Evolutionary conservation across 768 basidiomycete species (phyloP).

Genomic region (Coprinopsis cinerea): DNA sequence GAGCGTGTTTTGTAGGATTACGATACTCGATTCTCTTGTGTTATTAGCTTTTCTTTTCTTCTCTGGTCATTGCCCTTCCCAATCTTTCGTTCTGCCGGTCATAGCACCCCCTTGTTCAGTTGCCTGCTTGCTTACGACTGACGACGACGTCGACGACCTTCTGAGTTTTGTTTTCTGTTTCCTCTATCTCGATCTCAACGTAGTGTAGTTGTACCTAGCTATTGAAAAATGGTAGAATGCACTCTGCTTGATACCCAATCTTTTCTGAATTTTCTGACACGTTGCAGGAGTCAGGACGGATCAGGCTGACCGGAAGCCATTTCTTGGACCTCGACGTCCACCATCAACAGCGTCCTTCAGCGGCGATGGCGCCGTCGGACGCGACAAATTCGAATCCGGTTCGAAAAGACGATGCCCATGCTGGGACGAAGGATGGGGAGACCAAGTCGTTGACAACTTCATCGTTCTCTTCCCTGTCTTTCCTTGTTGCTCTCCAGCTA

Average conservation of each 20-base stretch:
- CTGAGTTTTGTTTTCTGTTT: neutral
- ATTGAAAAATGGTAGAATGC: neutral
- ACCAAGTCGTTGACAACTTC: constrained; percentile 22
- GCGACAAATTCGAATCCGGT: too few species aligned
- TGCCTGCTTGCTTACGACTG: neutral
- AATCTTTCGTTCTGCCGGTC: too few species aligned
- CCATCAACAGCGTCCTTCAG: too few species aligned
- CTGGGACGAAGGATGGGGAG: neutral
- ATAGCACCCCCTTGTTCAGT: too few species aligned
- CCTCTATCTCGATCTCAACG: neutral
- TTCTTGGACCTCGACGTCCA: too few species aligned
- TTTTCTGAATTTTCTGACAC: too few species aligned
- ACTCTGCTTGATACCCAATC: neutral
- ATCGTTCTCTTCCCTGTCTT: constrained; percentile 42
- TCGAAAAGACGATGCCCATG: too few species aligned
- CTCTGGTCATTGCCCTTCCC: constrained; percentile 8
- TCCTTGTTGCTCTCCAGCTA: constrained; percentile 83
- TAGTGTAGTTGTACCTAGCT: neutral
- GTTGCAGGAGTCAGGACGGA: neutral
- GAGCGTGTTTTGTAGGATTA: too few species aligned
- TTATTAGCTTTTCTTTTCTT: constrained; percentile 8
- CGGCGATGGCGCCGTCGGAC: too few species aligned
- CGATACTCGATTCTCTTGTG: neutral
- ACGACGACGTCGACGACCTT: too few species aligned
- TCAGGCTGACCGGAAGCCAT: neutral